Conservation (phyloP, 192 early-diverging fungal genomes). For the Entophlyctis helioformis region DNA sequence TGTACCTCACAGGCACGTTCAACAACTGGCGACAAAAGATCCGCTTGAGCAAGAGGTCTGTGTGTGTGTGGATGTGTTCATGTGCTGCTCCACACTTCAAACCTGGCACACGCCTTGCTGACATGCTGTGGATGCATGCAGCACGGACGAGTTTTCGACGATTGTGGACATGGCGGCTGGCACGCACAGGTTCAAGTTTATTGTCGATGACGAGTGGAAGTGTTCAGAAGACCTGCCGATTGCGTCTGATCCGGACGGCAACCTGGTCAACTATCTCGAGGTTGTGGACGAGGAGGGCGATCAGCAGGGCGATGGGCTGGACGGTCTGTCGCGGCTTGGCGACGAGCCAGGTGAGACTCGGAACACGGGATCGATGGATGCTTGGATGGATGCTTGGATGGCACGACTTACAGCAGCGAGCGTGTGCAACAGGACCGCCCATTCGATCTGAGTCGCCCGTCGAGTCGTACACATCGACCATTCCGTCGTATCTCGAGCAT, state of each 20-base stretch:
- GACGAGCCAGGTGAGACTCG: background rate
- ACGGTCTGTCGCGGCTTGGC: constrained; percentile 11
- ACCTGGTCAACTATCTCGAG: constrained; percentile 90
- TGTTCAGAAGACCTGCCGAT: constrained; percentile 83
- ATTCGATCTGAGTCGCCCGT: constrained; percentile 34
- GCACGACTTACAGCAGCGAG: too few relatives aligned
- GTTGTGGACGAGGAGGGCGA: constrained; percentile 70
- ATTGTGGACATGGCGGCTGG: constrained; percentile 84
- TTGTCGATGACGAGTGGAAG: constrained; percentile 98
- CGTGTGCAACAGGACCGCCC: too few relatives aligned
- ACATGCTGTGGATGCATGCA: too few relatives aligned
- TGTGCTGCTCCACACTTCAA: too few relatives aligned
- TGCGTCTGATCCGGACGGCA: constrained; percentile 87
- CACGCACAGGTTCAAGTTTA: constrained; percentile 93
- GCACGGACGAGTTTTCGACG: constrained; percentile 63
- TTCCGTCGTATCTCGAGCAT: constrained; percentile 45
- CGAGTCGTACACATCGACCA: constrained; percentile 46
- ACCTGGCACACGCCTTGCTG: too few relatives aligned
- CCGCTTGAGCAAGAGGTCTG: constrained; percentile 38
- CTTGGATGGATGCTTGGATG: background rate
- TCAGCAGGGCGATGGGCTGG: constrained; percentile 29
- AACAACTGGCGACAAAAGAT: constrained; percentile 97
- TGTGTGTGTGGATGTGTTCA: too few relatives aligned
- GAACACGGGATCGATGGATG: background rate
- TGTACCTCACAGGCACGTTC: constrained; percentile 92